phyloP scores from a whole-genome alignment of 257 asterid species.

The Nyctanthes arbortristis region DNA sequence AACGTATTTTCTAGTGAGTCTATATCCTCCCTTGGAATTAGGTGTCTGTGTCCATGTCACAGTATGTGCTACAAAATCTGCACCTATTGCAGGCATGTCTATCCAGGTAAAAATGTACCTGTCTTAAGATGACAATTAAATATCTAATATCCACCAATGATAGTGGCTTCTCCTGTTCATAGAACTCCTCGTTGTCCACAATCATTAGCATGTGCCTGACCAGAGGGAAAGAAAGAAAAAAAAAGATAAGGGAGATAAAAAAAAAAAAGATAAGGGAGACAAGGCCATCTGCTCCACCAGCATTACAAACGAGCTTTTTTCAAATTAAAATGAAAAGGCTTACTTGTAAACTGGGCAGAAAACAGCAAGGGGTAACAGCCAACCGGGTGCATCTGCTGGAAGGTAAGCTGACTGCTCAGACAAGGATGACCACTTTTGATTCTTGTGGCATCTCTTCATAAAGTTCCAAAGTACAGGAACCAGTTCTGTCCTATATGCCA shows the following conservation, averaged over 20 bases:
- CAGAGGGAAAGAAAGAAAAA: constrained; percentile 34
- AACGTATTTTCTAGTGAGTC: background rate
- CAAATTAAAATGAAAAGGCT: constrained; percentile 32
- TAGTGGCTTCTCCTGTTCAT: constrained; percentile 91
- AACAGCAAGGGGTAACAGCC: constrained; percentile 85
- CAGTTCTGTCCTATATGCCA: constrained; percentile 92
- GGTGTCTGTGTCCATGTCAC: background rate
- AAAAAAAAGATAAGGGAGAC: too few relatives aligned
- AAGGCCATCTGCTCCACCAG: constrained; percentile 26
- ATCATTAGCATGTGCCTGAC: constrained; percentile 91
- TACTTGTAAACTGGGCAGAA: constrained; percentile 98
- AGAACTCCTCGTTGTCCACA: constrained; percentile 96
- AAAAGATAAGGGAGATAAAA: too few relatives aligned
- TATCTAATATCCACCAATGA: constrained; percentile 73
- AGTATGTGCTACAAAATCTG: background rate
- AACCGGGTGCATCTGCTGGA: constrained; percentile 75
- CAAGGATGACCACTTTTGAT: constrained; percentile 73
- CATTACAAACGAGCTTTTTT: constrained; percentile 20
- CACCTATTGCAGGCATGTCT: background rate
- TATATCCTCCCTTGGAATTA: background rate
- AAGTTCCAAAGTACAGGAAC: constrained; percentile 85
- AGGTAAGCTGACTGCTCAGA: constrained; percentile 68
- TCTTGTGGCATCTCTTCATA: constrained; percentile 80
- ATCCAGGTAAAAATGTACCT: constrained; percentile 49
- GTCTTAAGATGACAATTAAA: constrained; percentile 81